Conservation (phyloP, 768 basidiomycete genomes). For the Roridomyces roridus region DNA sequence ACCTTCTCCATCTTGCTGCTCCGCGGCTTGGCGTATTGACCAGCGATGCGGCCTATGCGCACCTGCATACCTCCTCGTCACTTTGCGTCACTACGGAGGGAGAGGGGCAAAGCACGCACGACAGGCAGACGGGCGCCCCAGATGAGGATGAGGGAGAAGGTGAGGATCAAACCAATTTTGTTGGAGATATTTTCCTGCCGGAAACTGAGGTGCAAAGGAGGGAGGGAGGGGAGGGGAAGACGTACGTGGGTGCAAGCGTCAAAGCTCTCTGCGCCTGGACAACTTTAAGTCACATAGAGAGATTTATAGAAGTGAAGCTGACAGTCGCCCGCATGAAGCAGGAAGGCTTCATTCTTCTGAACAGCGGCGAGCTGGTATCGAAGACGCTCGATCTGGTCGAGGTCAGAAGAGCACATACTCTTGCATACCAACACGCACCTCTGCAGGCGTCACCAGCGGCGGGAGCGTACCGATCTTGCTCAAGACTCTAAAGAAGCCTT, state of each 20-base stretch:
- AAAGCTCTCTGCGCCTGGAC: constrained; percentile 78
- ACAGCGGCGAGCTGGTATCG: constrained; percentile 81
- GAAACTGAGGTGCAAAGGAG: neutral
- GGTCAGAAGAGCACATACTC: constrained; percentile 23
- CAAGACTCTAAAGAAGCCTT: constrained; percentile 62
- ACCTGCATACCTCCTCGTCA: constrained; percentile 60
- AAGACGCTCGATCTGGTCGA: constrained; percentile 78
- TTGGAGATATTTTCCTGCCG: constrained; percentile 82
- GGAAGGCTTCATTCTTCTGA: constrained; percentile 87
- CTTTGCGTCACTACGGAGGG: too few species aligned
- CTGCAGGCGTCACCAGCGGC: constrained; percentile 90
- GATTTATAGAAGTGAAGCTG: neutral
- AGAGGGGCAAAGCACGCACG: too few species aligned
- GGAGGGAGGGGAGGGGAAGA: constrained; percentile 19
- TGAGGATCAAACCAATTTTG: constrained; percentile 90
- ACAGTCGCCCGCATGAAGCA: constrained; percentile 97
- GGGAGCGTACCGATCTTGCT: constrained; percentile 79
- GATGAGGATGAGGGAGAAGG: constrained; percentile 93
- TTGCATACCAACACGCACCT: constrained; percentile 58
- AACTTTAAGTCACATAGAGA: neutral
- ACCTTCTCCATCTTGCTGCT: constrained; percentile 84
- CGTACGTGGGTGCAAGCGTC: constrained; percentile 86
- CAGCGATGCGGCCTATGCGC: constrained; percentile 90
- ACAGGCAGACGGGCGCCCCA: constrained; percentile 95
- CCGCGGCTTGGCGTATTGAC: constrained; percentile 95